A percentile compares a stretch with the other conserved stretches of the same genome.
Conservation (phyloP, 2,329 filamentous ascomycete genomes). For the Orbilia quercus region DNA sequence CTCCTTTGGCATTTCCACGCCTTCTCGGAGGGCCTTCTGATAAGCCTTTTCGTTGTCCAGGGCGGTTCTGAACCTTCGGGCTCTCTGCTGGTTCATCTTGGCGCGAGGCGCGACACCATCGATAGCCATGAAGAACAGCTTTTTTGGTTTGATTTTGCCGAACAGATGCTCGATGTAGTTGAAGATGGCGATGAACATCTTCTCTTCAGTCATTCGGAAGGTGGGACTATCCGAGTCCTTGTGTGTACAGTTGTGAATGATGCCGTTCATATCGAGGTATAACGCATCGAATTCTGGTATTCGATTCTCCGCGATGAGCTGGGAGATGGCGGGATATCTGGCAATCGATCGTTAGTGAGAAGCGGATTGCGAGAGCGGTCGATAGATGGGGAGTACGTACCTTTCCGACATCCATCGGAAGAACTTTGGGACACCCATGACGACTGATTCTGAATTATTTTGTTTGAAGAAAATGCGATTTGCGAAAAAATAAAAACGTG, state of each 20-base stretch:
- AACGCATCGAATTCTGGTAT: constrained; percentile 99
- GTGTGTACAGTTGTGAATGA: constrained; percentile 99
- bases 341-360: constrained; percentile 3
- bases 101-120: constrained; percentile 96
- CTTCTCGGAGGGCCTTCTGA: constrained; percentile 90
- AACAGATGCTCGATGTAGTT: constrained; percentile 99
- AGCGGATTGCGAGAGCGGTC: not conserved
- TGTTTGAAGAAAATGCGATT: constrained; percentile 38
- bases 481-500: constrained; percentile 20
- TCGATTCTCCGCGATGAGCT: constrained; percentile 97
- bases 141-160: constrained; percentile 97
- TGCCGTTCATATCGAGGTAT: constrained; percentile 98
- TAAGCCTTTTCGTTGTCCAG: constrained; percentile 88
- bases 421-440: constrained; percentile 85
- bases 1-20: constrained; percentile 85
- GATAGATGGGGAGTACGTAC: constrained; percentile 26
- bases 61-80: constrained; percentile 92
- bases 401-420: constrained; percentile 99
- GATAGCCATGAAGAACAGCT: constrained; percentile 99
- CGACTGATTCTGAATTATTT: constrained; percentile 60
- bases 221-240: constrained; percentile 92
- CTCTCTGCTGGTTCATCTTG: constrained; percentile 99
- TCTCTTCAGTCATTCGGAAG: constrained; percentile 93
- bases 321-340: constrained; percentile 91
- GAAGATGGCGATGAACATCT: constrained; percentile 99